These are phyloP conservation scores for Heliosperma pusillum DNA, from an alignment of 148 eudicot genomes.

Conservation along the genomic window DNA sequence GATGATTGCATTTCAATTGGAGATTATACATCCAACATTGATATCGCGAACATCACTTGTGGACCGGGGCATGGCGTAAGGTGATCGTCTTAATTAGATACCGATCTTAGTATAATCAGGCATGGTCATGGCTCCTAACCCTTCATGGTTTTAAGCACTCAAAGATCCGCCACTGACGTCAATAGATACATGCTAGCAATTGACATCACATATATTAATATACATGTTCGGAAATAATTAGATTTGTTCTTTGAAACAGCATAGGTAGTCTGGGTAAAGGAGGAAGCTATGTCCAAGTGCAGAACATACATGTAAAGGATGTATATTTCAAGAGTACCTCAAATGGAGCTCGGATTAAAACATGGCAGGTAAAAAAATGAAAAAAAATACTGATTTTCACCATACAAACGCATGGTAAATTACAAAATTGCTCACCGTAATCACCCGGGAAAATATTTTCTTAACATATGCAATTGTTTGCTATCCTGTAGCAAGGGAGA, in stretches of 20 bases:
- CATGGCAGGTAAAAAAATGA: conserved; percentile 44
- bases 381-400: background rate
- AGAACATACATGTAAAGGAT: conserved; percentile 40
- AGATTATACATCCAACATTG: conserved; percentile 46
- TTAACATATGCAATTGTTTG: conserved; percentile 1
- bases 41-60: conserved; percentile 44
- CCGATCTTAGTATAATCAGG: too few relatives aligned
- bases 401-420: background rate
- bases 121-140: too few relatives aligned
- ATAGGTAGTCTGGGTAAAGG: conserved; percentile 61
- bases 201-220: background rate
- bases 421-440: background rate
- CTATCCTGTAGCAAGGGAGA: conserved; percentile 40
- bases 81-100: conserved; percentile 22
- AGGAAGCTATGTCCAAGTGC: conserved; percentile 48
- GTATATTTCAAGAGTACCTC: conserved; percentile 49
- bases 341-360: conserved; percentile 72
- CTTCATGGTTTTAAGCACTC: background rate
- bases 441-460: background rate
- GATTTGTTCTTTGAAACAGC: conserved; percentile 25
- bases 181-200: background rate
- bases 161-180: background rate
- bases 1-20: conserved; percentile 74
- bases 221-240: background rate
- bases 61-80: conserved; percentile 83